phyloP scores from a whole-genome alignment of 352 stramenopile species.

The Globisporangium echinulatum region DNA sequence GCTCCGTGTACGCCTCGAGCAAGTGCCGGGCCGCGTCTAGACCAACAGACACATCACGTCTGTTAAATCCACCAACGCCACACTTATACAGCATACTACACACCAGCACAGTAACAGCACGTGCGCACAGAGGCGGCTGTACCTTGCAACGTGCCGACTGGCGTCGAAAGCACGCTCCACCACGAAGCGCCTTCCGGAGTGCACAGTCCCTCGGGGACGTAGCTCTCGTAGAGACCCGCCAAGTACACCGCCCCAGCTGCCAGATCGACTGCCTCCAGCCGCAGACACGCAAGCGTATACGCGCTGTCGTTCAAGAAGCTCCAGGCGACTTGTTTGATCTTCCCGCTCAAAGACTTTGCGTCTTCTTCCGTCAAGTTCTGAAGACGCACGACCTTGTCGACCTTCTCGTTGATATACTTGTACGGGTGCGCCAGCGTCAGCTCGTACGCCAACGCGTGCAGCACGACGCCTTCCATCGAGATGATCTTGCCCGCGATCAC shows the following conservation, averaged over 20 bases:
- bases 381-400: slow-evolving; percentile 73
- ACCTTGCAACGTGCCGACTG: slow-evolving; percentile 78
- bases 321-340: slow-evolving; percentile 85
- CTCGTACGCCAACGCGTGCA: slow-evolving; percentile 81
- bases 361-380: slow-evolving; percentile 42
- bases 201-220: slow-evolving; percentile 54
- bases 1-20: slow-evolving; percentile 68
- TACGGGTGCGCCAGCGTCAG: slow-evolving; percentile 81
- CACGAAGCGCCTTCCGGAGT: slow-evolving; percentile 53
- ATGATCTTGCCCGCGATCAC: slow-evolving; percentile 68
- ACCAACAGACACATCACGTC: slow-evolving; percentile 47
- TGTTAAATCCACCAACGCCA: slow-evolving; percentile 44
- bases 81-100: background rate
- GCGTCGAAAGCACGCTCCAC: slow-evolving; percentile 63
- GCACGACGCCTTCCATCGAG: slow-evolving; percentile 77
- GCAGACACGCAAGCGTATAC: slow-evolving; percentile 80
- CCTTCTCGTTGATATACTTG: slow-evolving; percentile 85
- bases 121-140: slow-evolving; percentile 23
- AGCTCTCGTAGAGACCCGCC: slow-evolving; percentile 78
- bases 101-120: background rate
- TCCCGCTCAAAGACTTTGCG: slow-evolving; percentile 53
- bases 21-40: slow-evolving; percentile 76
- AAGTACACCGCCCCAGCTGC: slow-evolving; percentile 80
- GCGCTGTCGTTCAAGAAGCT: slow-evolving; percentile 87
- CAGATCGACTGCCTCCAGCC: slow-evolving; percentile 57